Percentiles rank a stretch among this genome's conserved stretches.
Evolutionary conservation across 257 asterid species (phyloP).

Genomic region (Lantana camara): DNA sequence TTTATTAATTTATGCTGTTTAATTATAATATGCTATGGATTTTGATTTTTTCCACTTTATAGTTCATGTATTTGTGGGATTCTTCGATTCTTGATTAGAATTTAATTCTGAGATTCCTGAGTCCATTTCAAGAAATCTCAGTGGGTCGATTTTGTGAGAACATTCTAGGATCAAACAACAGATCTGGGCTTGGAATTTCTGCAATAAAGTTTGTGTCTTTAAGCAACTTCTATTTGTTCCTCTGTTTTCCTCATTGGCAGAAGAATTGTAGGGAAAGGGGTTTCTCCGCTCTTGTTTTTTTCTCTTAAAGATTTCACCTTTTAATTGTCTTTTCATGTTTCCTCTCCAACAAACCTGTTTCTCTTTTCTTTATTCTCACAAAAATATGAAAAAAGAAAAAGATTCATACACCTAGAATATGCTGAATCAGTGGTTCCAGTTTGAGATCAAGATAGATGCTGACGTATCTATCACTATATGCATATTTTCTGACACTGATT

Average conservation of each 20-base stretch:
- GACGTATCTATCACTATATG: conserved; percentile 32
- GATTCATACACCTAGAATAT: neutral
- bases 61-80: too few relatives aligned
- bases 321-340: conserved; percentile 25
- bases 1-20: too few relatives aligned
- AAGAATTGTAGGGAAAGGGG: conserved; percentile 20
- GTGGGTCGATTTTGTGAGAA: conserved; percentile 2
- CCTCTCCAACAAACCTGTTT: conserved; percentile 4
- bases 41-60: too few relatives aligned
- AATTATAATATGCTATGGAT: too few relatives aligned
- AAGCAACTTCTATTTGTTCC: neutral
- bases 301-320: conserved; percentile 46
- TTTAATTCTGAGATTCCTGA: too few relatives aligned
- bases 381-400: too few relatives aligned
- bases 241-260: neutral
- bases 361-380: neutral
- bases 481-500: conserved; percentile 39
- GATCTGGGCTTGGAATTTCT: conserved; percentile 6
- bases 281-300: conserved; percentile 25
- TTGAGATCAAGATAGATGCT: conserved; percentile 23
- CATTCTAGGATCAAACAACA: conserved; percentile 10
- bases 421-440: conserved; percentile 10
- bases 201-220: neutral
- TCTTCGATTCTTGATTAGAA: too few relatives aligned
- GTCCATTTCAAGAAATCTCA: too few relatives aligned